Evolutionary conservation across 176 grass and related monocot genomes (phyloP).

Genomic region (Oryza glaberrima): DNA sequence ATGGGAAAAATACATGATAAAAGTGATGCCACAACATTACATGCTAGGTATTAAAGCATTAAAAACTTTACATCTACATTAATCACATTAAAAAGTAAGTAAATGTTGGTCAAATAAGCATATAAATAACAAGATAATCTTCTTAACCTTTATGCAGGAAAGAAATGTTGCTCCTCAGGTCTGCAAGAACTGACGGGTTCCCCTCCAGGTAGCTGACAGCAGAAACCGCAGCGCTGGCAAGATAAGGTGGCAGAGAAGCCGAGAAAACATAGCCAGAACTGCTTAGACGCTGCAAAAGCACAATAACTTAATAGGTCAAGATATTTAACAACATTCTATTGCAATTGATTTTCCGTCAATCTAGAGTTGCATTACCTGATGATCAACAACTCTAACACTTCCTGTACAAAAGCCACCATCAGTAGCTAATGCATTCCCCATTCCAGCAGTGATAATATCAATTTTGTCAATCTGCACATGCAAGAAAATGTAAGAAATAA

Average conservation of each 20-base stretch:
- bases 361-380: conserved; percentile 67
- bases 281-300: conserved; percentile 77
- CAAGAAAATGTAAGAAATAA: conserved; percentile 35
- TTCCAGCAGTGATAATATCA: conserved; percentile 97
- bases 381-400: conserved; percentile 95
- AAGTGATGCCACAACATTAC: background rate
- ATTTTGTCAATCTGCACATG: conserved; percentile 88
- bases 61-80: background rate
- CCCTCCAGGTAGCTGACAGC: conserved; percentile 85
- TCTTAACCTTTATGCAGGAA: conserved; percentile 61
- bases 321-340: conserved; percentile 30
- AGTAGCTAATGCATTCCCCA: conserved; percentile 94
- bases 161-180: conserved; percentile 71
- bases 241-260: conserved; percentile 94
- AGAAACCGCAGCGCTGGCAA: conserved; percentile 85
- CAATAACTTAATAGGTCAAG: conserved; percentile 34
- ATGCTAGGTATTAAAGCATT: background rate
- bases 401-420: conserved; percentile 97
- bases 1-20: background rate
- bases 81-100: background rate
- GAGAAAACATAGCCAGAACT: conserved; percentile 95
- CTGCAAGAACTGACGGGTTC: conserved; percentile 74
- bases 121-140: conserved; percentile 12
- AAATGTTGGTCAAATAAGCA: conserved; percentile 1
- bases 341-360: conserved; percentile 26